A percentile compares a stretch with the other conserved stretches of the same genome.
phyloP scores from a whole-genome alignment of 1,284 basidiomycete species.

The Singerocomus rubriflavus region DNA sequence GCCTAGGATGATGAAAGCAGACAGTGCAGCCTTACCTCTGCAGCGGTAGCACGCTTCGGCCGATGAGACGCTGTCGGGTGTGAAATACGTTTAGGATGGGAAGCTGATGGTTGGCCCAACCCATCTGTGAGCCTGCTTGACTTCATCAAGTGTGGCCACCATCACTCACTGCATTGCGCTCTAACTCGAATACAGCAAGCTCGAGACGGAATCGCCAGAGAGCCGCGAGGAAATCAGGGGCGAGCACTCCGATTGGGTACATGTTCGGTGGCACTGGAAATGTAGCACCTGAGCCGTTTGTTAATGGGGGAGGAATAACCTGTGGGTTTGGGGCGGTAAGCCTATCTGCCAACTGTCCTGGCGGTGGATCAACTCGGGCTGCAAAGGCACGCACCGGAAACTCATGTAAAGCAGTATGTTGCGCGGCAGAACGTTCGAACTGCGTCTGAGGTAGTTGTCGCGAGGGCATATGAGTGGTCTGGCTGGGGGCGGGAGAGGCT shows the following conservation, averaged over 20 bases:
- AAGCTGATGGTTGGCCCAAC: conserved; percentile 8
- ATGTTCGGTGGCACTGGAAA: neutral
- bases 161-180: conserved; percentile 20
- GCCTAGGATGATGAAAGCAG: neutral
- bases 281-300: neutral
- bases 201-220: conserved; percentile 22
- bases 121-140: neutral
- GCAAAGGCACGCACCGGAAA: neutral
- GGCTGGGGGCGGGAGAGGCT: neutral
- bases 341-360: neutral
- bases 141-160: neutral
- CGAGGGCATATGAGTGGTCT: conserved; percentile 2
- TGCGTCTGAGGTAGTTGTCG: neutral
- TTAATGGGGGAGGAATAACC: neutral
- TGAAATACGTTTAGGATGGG: conserved; percentile 25
- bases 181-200: conserved; percentile 19
- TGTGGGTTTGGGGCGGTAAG: neutral
- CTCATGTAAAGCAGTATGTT: neutral
- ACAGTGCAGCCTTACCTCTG: conserved; percentile 5
- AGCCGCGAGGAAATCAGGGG: conserved; percentile 14
- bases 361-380: neutral
- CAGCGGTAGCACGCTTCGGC: neutral
- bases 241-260: neutral
- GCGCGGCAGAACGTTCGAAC: conserved; percentile 2
- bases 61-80: neutral